phyloP scores from a whole-genome alignment of 495 filamentous ascomycete genomes.

The Mytilinidion resinicola region DNA sequence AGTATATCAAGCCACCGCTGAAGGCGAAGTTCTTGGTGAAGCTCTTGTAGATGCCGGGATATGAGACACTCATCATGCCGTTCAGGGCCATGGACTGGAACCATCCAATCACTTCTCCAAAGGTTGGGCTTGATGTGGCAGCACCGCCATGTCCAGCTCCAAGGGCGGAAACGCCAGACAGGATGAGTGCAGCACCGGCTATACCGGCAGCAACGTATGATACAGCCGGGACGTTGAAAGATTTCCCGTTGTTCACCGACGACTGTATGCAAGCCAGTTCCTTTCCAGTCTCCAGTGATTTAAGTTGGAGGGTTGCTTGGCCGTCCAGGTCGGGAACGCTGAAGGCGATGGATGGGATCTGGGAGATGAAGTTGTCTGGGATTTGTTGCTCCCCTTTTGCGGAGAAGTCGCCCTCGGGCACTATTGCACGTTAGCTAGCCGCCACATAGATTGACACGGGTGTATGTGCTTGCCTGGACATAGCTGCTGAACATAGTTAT shows the following conservation, averaged over 20 bases:
- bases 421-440: slow-evolving; percentile 35
- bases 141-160: slow-evolving; percentile 57
- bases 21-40: slow-evolving; percentile 93
- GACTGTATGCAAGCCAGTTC: slow-evolving; percentile 77
- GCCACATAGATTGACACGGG: too few relatives aligned
- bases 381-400: slow-evolving; percentile 65
- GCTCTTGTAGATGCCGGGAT: slow-evolving; percentile 77
- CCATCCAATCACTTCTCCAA: slow-evolving; percentile 79
- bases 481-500: slow-evolving; percentile 60
- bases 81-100: slow-evolving; percentile 93
- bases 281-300: slow-evolving; percentile 51
- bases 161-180: slow-evolving; percentile 67
- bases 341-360: slow-evolving; percentile 89
- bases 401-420: slow-evolving; percentile 66
- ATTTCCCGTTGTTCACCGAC: slow-evolving; percentile 79
- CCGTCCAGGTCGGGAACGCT: slow-evolving; percentile 86
- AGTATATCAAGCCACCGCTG: slow-evolving; percentile 77
- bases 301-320: slow-evolving; percentile 71
- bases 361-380: slow-evolving; percentile 57
- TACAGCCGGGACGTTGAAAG: slow-evolving; percentile 63
- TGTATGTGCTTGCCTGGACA: slow-evolving; percentile 65
- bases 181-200: slow-evolving; percentile 73
- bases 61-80: slow-evolving; percentile 87
- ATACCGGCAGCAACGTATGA: slow-evolving; percentile 81
- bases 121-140: slow-evolving; percentile 69